Conservation (phyloP, 371 early-diverging fungal genomes). For the Batkoa obscura region DNA sequence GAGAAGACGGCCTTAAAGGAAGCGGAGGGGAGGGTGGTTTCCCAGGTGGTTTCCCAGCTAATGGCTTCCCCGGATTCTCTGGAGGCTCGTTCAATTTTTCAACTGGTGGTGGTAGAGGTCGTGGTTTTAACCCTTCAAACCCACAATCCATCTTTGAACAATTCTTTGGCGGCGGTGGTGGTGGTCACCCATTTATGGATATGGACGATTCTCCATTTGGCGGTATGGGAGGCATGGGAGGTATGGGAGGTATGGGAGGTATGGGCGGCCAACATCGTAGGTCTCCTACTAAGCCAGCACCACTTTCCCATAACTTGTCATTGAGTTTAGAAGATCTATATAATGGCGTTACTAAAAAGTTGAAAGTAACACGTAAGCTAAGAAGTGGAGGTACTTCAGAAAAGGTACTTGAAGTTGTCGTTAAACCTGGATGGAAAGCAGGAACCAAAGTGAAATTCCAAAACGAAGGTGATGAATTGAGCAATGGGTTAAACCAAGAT, state of each 20-base stretch:
- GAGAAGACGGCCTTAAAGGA: constrained; percentile 78
- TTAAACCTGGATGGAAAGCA: constrained; percentile 96
- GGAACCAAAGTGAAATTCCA: constrained; percentile 93
- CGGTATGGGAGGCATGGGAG: constrained; percentile 18
- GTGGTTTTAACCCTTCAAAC: constrained; percentile 51
- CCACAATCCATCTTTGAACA: constrained; percentile 15
- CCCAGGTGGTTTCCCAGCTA: constrained; percentile 26
- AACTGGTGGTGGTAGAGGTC: constrained; percentile 18
- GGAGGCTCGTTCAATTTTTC: constrained; percentile 38
- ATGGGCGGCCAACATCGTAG: constrained; percentile 16
- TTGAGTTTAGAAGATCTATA: constrained; percentile 86
- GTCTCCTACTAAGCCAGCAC: constrained; percentile 15
- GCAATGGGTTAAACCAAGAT: constrained; percentile 62
- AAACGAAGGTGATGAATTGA: constrained; percentile 83
- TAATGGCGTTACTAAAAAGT: constrained; percentile 72
- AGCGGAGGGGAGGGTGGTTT: constrained; percentile 21
- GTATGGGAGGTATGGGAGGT: constrained; percentile 16
- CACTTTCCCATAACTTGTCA: constrained; percentile 47
- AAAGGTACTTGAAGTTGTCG: constrained; percentile 65
- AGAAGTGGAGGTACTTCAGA: constrained; percentile 37
- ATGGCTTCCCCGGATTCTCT: constrained; percentile 20
- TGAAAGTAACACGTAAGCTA: constrained; percentile 76
- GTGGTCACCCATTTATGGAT: constrained; percentile 16
- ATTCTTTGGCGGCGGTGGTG: constrained; percentile 17
- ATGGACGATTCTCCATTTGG: constrained; percentile 9